A percentile compares a stretch with the other conserved stretches of the same genome.
Conservation (phyloP, 768 basidiomycete species). For the Mycena filopes region DNA sequence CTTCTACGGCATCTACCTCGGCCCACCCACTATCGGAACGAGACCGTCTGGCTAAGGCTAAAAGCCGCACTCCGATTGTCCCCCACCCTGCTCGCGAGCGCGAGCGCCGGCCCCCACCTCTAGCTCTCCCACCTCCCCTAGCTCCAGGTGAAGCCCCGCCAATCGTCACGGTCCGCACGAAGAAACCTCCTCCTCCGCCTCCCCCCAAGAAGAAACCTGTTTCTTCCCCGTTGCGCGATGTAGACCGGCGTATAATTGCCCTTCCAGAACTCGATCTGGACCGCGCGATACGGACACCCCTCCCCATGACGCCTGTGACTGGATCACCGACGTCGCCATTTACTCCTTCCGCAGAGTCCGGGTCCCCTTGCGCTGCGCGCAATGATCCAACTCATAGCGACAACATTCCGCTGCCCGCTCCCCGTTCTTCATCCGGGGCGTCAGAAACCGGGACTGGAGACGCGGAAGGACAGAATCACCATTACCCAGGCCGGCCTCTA, state of each 20-base stretch:
- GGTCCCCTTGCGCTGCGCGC: neutral
- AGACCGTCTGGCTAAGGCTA: slow-evolving; percentile 17
- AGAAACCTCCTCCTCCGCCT: slow-evolving; percentile 37
- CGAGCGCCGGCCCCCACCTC: slow-evolving; percentile 31
- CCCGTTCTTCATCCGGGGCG: slow-evolving; percentile 7
- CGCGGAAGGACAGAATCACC: slow-evolving; percentile 46
- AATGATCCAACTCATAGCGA: neutral
- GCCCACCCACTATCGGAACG: slow-evolving; percentile 24
- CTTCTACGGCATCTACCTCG: slow-evolving; percentile 17
- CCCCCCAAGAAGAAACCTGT: slow-evolving; percentile 38
- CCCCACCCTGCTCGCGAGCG: slow-evolving; percentile 19
- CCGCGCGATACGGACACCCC: slow-evolving; percentile 48
- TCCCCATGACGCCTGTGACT: slow-evolving; percentile 49
- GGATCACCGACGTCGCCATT: slow-evolving; percentile 26
- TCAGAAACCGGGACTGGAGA: neutral
- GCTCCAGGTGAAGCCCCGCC: slow-evolving; percentile 36
- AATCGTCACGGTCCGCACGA: slow-evolving; percentile 45
- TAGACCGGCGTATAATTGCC: slow-evolving; percentile 21
- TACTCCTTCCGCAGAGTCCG: slow-evolving; percentile 1
- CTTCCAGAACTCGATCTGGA: slow-evolving; percentile 41
- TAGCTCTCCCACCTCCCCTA: slow-evolving; percentile 22
- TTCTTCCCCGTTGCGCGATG: slow-evolving; percentile 44
- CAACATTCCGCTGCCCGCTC: neutral
- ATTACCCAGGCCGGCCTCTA: slow-evolving; percentile 68
- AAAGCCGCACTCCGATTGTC: neutral